A percentile compares a stretch with the other conserved stretches of the same genome.
Conservation (phyloP, 2,329 filamentous ascomycete species). For the Hypoxylon sp. region DNA sequence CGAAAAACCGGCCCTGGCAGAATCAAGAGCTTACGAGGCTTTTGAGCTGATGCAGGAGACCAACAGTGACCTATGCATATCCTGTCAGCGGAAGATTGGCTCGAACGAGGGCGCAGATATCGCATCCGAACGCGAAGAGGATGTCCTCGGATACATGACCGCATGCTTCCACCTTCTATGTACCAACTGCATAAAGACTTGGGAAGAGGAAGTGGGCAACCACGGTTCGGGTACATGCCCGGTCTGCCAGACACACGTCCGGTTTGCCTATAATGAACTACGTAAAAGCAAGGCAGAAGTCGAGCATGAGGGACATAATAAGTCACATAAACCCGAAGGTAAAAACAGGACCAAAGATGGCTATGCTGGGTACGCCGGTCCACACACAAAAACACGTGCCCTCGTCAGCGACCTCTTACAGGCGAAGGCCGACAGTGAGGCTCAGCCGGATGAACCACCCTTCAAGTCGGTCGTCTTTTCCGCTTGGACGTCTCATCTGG, state of each 20-base stretch:
- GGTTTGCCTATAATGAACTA: slow-evolving; percentile 72
- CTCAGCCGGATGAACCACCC: slow-evolving; percentile 71
- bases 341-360: slow-evolving; percentile 56
- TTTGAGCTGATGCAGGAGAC: slow-evolving; percentile 85
- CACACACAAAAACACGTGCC: slow-evolving; percentile 90
- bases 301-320: slow-evolving; percentile 63
- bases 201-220: slow-evolving; percentile 63
- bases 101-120: slow-evolving; percentile 61
- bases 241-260: slow-evolving; percentile 71
- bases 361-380: slow-evolving; percentile 79
- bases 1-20: slow-evolving; percentile 64
- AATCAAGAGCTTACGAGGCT: slow-evolving; percentile 84
- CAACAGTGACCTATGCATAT: slow-evolving; percentile 75
- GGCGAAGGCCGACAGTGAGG: slow-evolving; percentile 69
- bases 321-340: slow-evolving; percentile 47
- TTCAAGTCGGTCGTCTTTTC: slow-evolving; percentile 96
- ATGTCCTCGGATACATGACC: slow-evolving; percentile 80
- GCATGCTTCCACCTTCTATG: slow-evolving; percentile 90
- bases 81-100: slow-evolving; percentile 73
- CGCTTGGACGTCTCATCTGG: slow-evolving; percentile 93
- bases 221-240: slow-evolving; percentile 66
- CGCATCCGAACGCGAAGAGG: slow-evolving; percentile 66
- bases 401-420: slow-evolving; percentile 77
- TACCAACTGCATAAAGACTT: slow-evolving; percentile 71
- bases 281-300: slow-evolving; percentile 66